Percentiles rank a stretch among this genome's conserved stretches.
Evolutionary conservation across 345 rosid genomes (phyloP).

Genomic region (Aethionema arabicum): DNA sequence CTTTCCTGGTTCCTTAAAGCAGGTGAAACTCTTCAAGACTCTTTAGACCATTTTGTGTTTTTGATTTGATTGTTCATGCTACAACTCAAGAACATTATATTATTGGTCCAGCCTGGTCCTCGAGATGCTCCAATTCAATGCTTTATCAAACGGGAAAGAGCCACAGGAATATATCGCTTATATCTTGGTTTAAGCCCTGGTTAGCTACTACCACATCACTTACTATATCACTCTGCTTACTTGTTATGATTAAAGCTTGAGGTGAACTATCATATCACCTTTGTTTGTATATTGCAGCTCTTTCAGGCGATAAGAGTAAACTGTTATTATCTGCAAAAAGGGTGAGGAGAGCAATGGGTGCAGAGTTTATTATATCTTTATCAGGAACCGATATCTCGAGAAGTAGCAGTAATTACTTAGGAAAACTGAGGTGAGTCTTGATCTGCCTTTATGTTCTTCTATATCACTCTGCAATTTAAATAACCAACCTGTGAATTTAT

Average conservation of each 20-base stretch:
- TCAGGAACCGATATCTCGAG: constrained; percentile 62
- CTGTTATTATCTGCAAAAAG: constrained; percentile 81
- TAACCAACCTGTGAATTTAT: constrained; percentile 12
- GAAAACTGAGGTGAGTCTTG: constrained; percentile 63
- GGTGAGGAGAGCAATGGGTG: constrained; percentile 62
- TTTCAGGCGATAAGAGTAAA: constrained; percentile 74
- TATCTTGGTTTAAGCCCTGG: constrained; percentile 89
- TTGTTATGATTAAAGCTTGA: constrained; percentile 15
- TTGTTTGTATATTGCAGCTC: constrained; percentile 43
- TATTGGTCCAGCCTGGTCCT: constrained; percentile 71
- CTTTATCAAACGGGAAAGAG: constrained; percentile 77
- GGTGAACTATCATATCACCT: not conserved
- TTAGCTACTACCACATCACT: constrained; percentile 25
- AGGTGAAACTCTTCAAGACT: constrained; percentile 45
- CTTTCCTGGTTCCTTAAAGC: constrained; percentile 82
- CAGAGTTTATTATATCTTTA: constrained; percentile 73
- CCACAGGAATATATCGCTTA: constrained; percentile 60
- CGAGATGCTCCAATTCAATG: constrained; percentile 83
- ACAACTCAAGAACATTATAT: not conserved
- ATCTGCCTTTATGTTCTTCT: not conserved
- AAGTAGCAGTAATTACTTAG: constrained; percentile 57
- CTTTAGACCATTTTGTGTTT: not conserved
- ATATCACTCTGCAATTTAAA: not conserved
- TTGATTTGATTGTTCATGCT: not conserved
- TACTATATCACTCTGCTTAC: not conserved